Evolutionary conservation across 2,329 filamentous ascomycete genomes (phyloP).

Genomic region (Plectosphaerella plurivora): DNA sequence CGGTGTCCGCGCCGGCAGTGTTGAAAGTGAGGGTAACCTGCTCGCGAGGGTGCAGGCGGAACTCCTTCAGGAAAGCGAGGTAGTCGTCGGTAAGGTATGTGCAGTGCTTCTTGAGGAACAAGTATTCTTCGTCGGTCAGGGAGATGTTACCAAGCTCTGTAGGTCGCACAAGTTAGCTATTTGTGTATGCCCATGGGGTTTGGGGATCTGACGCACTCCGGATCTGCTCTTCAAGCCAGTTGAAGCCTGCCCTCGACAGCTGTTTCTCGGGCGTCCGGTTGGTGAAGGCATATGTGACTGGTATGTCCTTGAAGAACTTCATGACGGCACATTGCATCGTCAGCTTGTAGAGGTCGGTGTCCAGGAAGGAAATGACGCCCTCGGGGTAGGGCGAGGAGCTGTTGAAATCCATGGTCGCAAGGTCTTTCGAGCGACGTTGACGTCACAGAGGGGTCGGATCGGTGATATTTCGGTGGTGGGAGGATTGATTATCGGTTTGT

Average conservation of each 20-base stretch:
- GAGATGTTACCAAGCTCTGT: slow-evolving; percentile 77
- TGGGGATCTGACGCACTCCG: slow-evolving; percentile 50
- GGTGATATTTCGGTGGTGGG: too few relatives aligned
- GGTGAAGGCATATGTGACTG: slow-evolving; percentile 89
- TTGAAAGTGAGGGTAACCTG: slow-evolving; percentile 72
- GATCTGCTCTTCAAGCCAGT: slow-evolving; percentile 82
- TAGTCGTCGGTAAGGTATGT: slow-evolving; percentile 75
- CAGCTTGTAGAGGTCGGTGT: slow-evolving; percentile 88
- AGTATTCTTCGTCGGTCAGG: slow-evolving; percentile 73
- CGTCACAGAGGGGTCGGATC: not conserved
- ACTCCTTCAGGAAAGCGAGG: slow-evolving; percentile 74
- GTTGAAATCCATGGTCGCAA: slow-evolving; percentile 56
- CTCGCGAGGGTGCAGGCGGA: slow-evolving; percentile 74
- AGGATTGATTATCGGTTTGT: too few relatives aligned
- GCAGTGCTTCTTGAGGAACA: slow-evolving; percentile 74
- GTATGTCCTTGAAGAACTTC: slow-evolving; percentile 79
- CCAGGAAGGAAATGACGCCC: slow-evolving; percentile 77
- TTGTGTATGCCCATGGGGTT: not conserved
- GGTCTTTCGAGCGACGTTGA: not conserved
- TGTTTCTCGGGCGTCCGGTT: slow-evolving; percentile 95
- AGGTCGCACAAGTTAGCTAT: slow-evolving; percentile 6
- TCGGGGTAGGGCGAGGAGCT: slow-evolving; percentile 64
- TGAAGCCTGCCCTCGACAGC: slow-evolving; percentile 75
- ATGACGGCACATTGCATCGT: slow-evolving; percentile 98
- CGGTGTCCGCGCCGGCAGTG: slow-evolving; percentile 50